Evolutionary conservation across 768 basidiomycete species (phyloP), one percentile per base, ranked within the genome.

Genomic region (Holtermanniella nyarrowii): DNA sequence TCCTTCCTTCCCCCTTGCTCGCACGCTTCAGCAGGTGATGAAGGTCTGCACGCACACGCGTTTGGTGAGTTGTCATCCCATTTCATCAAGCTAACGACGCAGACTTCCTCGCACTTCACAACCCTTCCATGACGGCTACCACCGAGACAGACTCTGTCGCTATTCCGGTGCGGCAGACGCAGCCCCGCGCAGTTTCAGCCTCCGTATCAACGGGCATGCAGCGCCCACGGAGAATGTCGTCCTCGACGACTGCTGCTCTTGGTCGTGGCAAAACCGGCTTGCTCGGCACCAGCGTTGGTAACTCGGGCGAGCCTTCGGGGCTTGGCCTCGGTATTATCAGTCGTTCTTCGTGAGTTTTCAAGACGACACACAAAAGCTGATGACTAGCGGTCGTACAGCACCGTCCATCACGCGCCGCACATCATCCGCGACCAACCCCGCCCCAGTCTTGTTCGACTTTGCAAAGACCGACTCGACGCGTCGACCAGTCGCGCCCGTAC

Each of bases 391-490:
- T 55, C 18, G 22, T 44, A 21, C 42, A 26, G 3, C 44, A 49
- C 44, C 31, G 23, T n/a, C n/a, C 55, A 7, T 61, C 65, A 7
- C 58, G 60, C 49, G 42, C 55, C 25, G 53, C 47, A 42, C 53
- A 20, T 42, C 31, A 14, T 37, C 47, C 4, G 55, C 53, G 21
- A 49, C 59, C 12, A 59, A 59, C 3, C 60, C 62, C 44, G 48
- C 57, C 7, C 65, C 65, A 10, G 62, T 64, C 40, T 48, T 67
- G 3, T 67, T 64, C 53, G 65, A 67, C 46, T 67, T 67, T 43
- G 54, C 65, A 48, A 64, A 62, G 53, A 67, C 65, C 26, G 65
- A 67, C n/a, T 41, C 49, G n/a, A 20, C 45, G n/a, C 4, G 44
- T 10, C 55, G 55, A n/a, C 25, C 49, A 3, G 26, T 27, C 24